A percentile compares a stretch with the other conserved stretches of the same genome.
These are phyloP conservation scores for Phytopythium mirpurense DNA, from an alignment of 352 stramenopile species.

Conservation along the genomic window DNA sequence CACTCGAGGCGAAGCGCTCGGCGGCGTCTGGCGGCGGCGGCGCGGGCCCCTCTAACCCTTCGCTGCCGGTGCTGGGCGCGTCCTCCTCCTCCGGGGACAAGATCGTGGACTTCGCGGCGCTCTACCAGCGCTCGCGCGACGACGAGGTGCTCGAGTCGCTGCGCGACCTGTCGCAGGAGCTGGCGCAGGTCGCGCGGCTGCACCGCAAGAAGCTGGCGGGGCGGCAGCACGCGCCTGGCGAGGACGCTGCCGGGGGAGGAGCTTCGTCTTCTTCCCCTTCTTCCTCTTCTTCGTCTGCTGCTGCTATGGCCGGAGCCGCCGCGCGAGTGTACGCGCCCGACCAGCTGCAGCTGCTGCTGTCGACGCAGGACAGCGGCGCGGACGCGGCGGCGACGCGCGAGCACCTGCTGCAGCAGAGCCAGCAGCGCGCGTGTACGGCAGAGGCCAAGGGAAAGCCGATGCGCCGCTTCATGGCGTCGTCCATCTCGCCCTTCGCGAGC, in stretches of 20 bases:
- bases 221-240: constrained; percentile 8
- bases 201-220: constrained; percentile 19
- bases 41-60: not conserved
- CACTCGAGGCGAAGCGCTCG: not conserved
- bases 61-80: constrained; percentile 17
- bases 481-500: no score
- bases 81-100: constrained; percentile 6
- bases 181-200: constrained; percentile 39
- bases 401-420: constrained; percentile 22
- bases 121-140: constrained; percentile 63
- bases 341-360: constrained; percentile 60
- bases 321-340: constrained; percentile 41
- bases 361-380: constrained; percentile 38
- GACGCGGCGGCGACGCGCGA: constrained; percentile 37
- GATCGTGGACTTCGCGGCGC: constrained; percentile 51
- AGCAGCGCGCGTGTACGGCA: constrained; percentile 15
- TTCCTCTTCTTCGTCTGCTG: no score
- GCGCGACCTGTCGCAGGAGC: constrained; percentile 43
- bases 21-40: not conserved
- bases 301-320: no score
- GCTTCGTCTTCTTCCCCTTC: no score
- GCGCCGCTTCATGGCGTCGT: no score
- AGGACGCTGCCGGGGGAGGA: no score
- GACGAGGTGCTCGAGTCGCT: constrained; percentile 50
- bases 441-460: constrained; percentile 69